Base-by-base conservation (phyloP, 2,329 filamentous ascomycete genomes). In the Verruconis gallopava region DNA sequence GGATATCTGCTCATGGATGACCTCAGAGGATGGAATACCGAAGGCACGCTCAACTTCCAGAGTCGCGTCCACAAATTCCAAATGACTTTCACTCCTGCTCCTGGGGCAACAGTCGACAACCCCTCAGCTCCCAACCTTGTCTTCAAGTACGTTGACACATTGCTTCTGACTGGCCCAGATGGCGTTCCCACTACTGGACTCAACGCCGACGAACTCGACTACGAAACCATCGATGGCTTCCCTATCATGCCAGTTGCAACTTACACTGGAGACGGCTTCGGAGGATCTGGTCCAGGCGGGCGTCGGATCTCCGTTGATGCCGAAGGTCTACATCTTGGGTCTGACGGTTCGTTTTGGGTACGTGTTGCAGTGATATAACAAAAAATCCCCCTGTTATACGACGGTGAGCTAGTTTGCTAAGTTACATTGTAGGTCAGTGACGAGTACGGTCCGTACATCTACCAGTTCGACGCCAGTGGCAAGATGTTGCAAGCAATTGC, bases 371-470 rank as follows among this genome's bases (percentile, higher is more conserved):
- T n/a, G n/a, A n/a, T n/a, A n/a, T n/a, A n/a, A n/a, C n/a, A n/a
- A n/a, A n/a, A n/a, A n/a, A n/a, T n/a, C n/a, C n/a, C n/a, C n/a
- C n/a, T n/a, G n/a, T n/a, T n/a, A n/a, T n/a, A n/a, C n/a, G n/a
- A n/a, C n/a, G n/a, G n/a, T n/a, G n/a, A n/a, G n/a, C n/a, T n/a
- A n/a, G n/a, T n/a, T n/a, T n/a, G n/a, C n/a, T n/a, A n/a, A n/a
- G n/a, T n/a, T n/a, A n/a, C n/a, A n/a, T n/a, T n/a, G n/a, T n/a
- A n/a, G n/a, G 60, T 81, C 22, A 71, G 66, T 5, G 80, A 85
- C 52, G 80, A 84, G 59, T 80, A 81, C 53, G 79, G 78, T 0
- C 77, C 77, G 0, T 83, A 77, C 50, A 62, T 83, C 17, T 85
- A 82, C 64, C 69, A 75, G 35, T 84, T 85, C 58, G 61, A 67